Conservation (phyloP, 2,329 filamentous ascomycete species). For the Coniosporium tulheliwenetii region DNA sequence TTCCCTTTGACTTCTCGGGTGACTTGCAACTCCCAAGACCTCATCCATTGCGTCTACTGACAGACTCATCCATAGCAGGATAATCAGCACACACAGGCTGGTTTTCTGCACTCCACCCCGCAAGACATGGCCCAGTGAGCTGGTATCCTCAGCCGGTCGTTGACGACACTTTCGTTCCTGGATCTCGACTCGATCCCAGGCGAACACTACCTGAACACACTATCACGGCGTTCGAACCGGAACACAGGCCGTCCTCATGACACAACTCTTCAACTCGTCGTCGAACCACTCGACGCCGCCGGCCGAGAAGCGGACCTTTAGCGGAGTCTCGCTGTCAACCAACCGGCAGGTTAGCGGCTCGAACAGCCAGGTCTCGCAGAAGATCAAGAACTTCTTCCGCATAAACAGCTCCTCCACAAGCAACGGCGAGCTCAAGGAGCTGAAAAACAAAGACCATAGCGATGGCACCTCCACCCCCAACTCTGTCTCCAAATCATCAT, state of each 20-base stretch:
- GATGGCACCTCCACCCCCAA: slow-evolving; percentile 32
- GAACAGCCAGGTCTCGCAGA: slow-evolving; percentile 42
- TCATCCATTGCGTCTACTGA: too few relatives aligned
- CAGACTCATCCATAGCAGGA: too few relatives aligned
- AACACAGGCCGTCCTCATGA: slow-evolving; percentile 12
- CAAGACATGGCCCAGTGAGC: slow-evolving; percentile 2
- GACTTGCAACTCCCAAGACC: too few relatives aligned
- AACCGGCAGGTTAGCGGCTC: slow-evolving; percentile 33
- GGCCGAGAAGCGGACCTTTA: slow-evolving; percentile 31
- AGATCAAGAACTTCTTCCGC: slow-evolving; percentile 55
- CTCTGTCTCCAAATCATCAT: slow-evolving; percentile 48
- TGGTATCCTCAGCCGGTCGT: not conserved
- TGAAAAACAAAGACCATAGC: slow-evolving; percentile 15
- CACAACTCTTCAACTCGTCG: slow-evolving; percentile 25
- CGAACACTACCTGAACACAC: too few relatives aligned
- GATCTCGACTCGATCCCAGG: not conserved
- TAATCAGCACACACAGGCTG: too few relatives aligned
- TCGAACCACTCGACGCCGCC: slow-evolving; percentile 20
- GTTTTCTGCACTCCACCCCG: too few relatives aligned
- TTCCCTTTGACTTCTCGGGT: too few relatives aligned
- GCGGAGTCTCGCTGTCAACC: slow-evolving; percentile 25
- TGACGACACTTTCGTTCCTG: not conserved
- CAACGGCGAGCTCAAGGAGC: slow-evolving; percentile 23
- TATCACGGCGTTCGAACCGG: too few relatives aligned
- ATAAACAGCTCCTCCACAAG: slow-evolving; percentile 36